Conservation (phyloP, 768 basidiomycete genomes). For the Mycena leptocephala region DNA sequence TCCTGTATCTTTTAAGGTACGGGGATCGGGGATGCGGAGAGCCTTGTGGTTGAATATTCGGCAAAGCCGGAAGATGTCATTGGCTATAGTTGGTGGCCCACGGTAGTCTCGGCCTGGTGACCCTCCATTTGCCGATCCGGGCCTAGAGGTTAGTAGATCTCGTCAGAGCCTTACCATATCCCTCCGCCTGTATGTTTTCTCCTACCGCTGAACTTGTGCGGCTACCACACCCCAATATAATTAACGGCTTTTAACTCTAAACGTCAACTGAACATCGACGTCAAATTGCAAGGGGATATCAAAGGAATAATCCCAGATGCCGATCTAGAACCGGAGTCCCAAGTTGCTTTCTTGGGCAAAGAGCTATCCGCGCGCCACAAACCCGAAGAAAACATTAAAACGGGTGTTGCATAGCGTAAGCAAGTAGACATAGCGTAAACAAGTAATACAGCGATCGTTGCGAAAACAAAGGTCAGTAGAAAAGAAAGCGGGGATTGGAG, state of each 20-base stretch:
- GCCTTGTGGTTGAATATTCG: background rate
- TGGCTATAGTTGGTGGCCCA: too few species aligned
- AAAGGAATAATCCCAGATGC: background rate
- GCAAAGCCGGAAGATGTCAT: background rate
- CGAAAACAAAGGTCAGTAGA: background rate
- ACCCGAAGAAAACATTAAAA: background rate
- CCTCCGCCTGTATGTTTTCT: too few species aligned
- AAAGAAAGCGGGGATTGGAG: background rate
- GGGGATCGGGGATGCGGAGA: background rate
- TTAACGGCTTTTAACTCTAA: background rate
- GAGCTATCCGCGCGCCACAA: background rate
- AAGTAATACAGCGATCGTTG: background rate
- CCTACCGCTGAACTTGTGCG: too few species aligned
- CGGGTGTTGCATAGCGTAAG: constrained; percentile 4
- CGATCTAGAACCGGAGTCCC: too few species aligned
- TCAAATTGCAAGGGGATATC: background rate
- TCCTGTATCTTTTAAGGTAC: background rate
- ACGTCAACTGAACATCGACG: background rate
- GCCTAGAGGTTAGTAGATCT: background rate
- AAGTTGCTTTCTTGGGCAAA: background rate
- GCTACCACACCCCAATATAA: background rate
- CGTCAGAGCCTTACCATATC: too few species aligned
- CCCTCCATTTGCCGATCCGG: background rate
- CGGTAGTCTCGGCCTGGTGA: background rate
- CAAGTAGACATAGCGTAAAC: constrained; percentile 4